phyloP scores from a whole-genome alignment of 2,329 filamentous ascomycete species.

The Paradendryphiella salina region DNA sequence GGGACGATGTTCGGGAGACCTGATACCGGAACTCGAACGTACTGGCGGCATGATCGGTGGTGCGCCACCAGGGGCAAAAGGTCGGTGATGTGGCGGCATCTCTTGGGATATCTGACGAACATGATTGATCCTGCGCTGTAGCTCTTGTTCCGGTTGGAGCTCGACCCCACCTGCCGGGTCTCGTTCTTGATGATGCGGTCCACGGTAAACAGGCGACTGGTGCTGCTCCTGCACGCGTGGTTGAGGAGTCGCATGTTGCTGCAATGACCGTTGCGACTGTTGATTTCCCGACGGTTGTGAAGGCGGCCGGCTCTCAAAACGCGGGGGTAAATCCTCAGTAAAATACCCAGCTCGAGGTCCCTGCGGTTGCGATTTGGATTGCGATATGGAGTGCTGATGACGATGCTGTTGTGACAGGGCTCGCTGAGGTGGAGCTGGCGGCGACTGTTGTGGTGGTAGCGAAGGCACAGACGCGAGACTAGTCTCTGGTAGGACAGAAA shows the following conservation, averaged over 20 bases:
- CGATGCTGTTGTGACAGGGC: constrained; percentile 31
- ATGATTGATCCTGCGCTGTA: constrained; percentile 30
- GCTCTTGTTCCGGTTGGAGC: constrained; percentile 38
- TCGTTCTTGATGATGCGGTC: constrained; percentile 34
- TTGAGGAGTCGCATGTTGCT: constrained; percentile 35
- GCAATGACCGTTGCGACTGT: constrained; percentile 29
- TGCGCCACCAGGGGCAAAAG: constrained; percentile 26
- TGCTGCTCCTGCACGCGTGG: constrained; percentile 34
- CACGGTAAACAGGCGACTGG: constrained; percentile 32
- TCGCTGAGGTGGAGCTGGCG: constrained; percentile 31
- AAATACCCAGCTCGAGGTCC: constrained; percentile 45
- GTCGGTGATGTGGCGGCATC: constrained; percentile 30
- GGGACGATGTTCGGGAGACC: constrained; percentile 40
- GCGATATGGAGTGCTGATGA: constrained; percentile 33
- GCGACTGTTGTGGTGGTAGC: constrained; percentile 37
- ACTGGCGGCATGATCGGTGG: constrained; percentile 30
- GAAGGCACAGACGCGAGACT: constrained; percentile 35
- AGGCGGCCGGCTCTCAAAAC: constrained; percentile 35
- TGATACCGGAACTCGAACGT: constrained; percentile 29
- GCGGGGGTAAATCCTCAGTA: constrained; percentile 38
- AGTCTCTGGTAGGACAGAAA: constrained; percentile 32
- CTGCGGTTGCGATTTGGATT: constrained; percentile 34
- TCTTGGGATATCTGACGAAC: constrained; percentile 40
- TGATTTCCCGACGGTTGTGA: constrained; percentile 33
- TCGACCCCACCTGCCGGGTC: constrained; percentile 31